Base-by-base conservation (phyloP, 2,329 filamentous ascomycete genomes). In the Fusarium sp. region DNA sequence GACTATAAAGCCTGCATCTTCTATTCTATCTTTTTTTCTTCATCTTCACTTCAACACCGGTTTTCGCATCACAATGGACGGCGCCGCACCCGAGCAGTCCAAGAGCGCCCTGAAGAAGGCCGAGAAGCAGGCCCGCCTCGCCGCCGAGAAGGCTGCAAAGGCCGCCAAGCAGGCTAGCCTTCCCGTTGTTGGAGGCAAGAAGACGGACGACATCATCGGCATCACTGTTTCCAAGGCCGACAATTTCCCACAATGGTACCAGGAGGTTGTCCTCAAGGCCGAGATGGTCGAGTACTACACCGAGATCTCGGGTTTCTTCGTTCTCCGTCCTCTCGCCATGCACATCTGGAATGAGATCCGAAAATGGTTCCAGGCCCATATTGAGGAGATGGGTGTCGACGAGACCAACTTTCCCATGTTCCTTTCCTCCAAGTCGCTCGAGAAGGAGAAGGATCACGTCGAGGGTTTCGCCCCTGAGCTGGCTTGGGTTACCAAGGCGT, bases 371-470 rank as follows among this genome's bases (percentile, higher is more conserved):
- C 88, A 90, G 77, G 86, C 87, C 77, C 90, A 92, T 78, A 99
- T 98, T 82, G 95, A 97, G 88, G 91, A 89, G 59, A 90, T 98
- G 88, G 95, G 95, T 66, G 96, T 98, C 66, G 94, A 97, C 84
- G 97, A 99, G 87, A 94, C 94, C 82, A 98, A 95, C 83, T 99
- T 99, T 84, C 97, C 97, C 70, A 93, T 99, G 83, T 99, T 98
- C 85, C 91, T 99, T 75, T 97, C 95, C 20, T 88, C 94, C 81
- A 97, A 97, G 85, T 97, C 97, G 45, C 86, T 99, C 74, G 89
- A 91, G 82, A 90, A 90, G 82, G 95, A 98, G 85, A 98, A 98
- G 89, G 94, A 97, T 80, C 97, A 99, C 83, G 94, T 99, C 72
- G 96, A 99, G 84, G 97, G 97, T n/a, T 99, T 99, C 83, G 97